Base-by-base conservation (phyloP, 371 early-diverging fungal species). In the Gilbertella persicaria region DNA sequence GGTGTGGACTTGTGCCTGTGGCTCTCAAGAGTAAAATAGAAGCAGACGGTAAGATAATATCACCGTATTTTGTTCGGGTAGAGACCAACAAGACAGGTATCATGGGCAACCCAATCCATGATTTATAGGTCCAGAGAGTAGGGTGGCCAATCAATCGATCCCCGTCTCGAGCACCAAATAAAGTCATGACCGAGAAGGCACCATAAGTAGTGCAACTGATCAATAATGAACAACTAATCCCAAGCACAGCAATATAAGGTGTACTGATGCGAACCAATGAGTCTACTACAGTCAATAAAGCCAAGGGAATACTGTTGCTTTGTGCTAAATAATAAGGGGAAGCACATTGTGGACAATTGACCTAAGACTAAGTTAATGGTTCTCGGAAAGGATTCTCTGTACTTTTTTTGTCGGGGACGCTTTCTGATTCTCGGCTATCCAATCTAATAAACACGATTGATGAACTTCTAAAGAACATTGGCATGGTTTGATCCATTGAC, bases 271-370 rank as follows among this genome's bases (percentile, higher is more conserved):
- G 83, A 5, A 84, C 75, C 7, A 80, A 47, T 3, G 78, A 64
- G 59, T 88, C 87, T 1, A 85, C 50, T 3, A 71, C 44, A 4
- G 78, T 73, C 25, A 87, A 64, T n/a, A 85, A 48, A 12, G 71
- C 63, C 25, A 88, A 48, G 23, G 77, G 53, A 12, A 70, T 35
- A 26, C 84, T 87, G 20, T 58, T 67, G 26, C 62, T 71, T 35
- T 88, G 84, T n/a, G 75, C 62, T 21, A 89, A 53, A 13, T 76
- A 67, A 60, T 91, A 91, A 4, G 80, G 67, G 10, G 83, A 66
- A 33, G 78, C 83, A 62, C 91, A 91, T 48, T 89, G 89, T n/a
- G 91, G 89, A 46, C 91, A 91, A 14, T 73, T 71, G 0, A 87
- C 85, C 84, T 86, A 71, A 21, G 40, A 25, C 17, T 4, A 23